Base-by-base conservation (phyloP, 768 basidiomycete genomes). In the Candolleomyces eurysporus region DNA sequence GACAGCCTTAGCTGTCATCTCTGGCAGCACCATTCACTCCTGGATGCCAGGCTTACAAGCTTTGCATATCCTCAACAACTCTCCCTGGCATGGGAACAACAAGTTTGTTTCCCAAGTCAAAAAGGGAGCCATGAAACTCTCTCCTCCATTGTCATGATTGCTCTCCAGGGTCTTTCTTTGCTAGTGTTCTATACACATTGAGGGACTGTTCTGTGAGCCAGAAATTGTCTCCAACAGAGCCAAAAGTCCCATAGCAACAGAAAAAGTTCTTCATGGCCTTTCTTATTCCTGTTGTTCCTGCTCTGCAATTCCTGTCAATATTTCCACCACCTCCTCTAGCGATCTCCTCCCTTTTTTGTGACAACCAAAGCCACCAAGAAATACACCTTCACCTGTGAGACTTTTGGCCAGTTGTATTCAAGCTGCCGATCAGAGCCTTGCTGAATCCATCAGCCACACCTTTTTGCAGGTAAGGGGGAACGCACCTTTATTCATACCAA, bases 31-130 rank as follows among this genome's bases (percentile, higher is more conserved):
- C 1, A 63, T 75, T 16, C 57, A 65, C 11, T 70, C 67, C 4
- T 75, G 75, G 73, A 40, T 75, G 0, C 64, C 71, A 0, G 68
- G 69, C 1, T 50, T 78, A 0, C 65, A 72, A 3, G 66, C 69
- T 2, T 79, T 78, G 76, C 77, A 80, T 53, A 60, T 57, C 13
- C 31, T 75, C n/a, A 69, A 78, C 31, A 69, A 66, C 14, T 75
- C 75, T 5, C 56, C 58, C 0, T 78, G 77, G 76, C 31, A 66
- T n/a, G 72, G 72, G 0, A 64, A 60, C 6, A 58, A 66, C 21
- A 55, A 70, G 0, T 66, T 73, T 0, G 71, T 75, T 45, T 53
- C 74, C 13, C 57, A 64, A 2, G 63, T 65, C 1, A 64, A 76
- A 0, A 26, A 30, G 2, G 54, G 58, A 0, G 53, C 58, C 1